phyloP scores from a whole-genome alignment of 2,329 filamentous ascomycete species.

The Exophiala dermatitidis region DNA sequence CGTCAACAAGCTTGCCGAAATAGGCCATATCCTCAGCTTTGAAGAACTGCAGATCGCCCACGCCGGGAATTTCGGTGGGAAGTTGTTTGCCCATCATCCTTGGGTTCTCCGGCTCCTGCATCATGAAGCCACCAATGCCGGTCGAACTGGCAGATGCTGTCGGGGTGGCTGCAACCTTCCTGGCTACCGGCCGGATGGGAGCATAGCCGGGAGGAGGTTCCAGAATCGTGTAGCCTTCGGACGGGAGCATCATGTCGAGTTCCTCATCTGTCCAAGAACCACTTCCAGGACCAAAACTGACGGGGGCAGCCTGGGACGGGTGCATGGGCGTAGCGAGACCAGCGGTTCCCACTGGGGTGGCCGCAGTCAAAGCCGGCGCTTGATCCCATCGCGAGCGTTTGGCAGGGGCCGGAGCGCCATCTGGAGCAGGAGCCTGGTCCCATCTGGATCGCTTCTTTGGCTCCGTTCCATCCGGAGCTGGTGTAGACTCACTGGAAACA shows the following conservation, averaged over 20 bases:
- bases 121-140: conserved; percentile 76
- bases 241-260: conserved; percentile 81
- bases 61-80: conserved; percentile 89
- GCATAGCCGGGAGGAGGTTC: conserved; percentile 88
- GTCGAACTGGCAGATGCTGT: conserved; percentile 55
- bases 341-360: conserved; percentile 65
- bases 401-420: conserved; percentile 54
- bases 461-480: conserved; percentile 47
- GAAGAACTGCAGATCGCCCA: conserved; percentile 95
- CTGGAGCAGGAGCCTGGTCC: conserved; percentile 69
- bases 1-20: conserved; percentile 94
- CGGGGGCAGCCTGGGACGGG: conserved; percentile 47
- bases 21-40: conserved; percentile 98
- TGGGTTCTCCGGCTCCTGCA: conserved; percentile 86
- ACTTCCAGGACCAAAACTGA: conserved; percentile 73
- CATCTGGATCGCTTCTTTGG: conserved; percentile 76
- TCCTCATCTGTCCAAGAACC: conserved; percentile 74
- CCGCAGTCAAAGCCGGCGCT: conserved; percentile 59
- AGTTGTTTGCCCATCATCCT: conserved; percentile 80
- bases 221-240: conserved; percentile 86
- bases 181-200: conserved; percentile 67
- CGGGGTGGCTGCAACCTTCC: conserved; percentile 67
- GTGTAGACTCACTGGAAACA: conserved; percentile 54
- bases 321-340: conserved; percentile 72
- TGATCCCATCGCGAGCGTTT: conserved; percentile 88